Base-by-base conservation (phyloP, 2,329 filamentous ascomycete genomes). In the Colletotrichum melonis region DNA sequence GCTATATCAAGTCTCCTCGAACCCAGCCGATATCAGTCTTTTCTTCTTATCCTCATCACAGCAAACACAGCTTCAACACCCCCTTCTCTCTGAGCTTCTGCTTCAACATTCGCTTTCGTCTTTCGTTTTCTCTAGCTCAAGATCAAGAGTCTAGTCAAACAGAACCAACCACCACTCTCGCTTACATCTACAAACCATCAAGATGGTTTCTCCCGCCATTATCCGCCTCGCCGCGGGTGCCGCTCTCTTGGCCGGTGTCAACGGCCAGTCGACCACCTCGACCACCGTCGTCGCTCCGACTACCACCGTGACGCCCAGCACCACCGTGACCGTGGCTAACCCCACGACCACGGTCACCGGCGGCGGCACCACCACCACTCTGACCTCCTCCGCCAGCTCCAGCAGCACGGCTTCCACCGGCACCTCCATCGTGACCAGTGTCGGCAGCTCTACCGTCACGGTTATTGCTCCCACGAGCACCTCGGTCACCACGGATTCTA, bases 221-320 rank as follows among this genome's bases (percentile, higher is more conserved):
- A 19, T 69, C 22, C 49, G 59, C 42, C 38, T 74, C 22, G 63
- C 54, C 26, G 68, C 63, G 3, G 30, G 72, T 59, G 68, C 72
- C 9, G 68, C 63, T 32, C 24, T 72, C 42, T 12, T 74, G 16
- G 72, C 26, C 24, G 54, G 72, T 26, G 68, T 67, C 54, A 66
- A 72, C 24, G 72, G 63, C 68, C 72, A 74, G 59, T 32, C 30
- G 24, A 55, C 24, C n/a, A 26, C 46, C 42, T 26, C 38, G 16
- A 38, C 24, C 7, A 24, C 35, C 7, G 54, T n/a, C 26, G 46
- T 55, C n/a, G 49, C 35, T 26, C 22, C 30, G 14, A 12, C 22
- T 24, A 56, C 11, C 4, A 68, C 28, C 46, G 28, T 49, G 11
- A 63, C 52, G 26, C 19, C 42, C n/a, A 35, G n/a, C 46, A 54